Conservation (phyloP, 345 rosid species). For the Trapa incisa region DNA sequence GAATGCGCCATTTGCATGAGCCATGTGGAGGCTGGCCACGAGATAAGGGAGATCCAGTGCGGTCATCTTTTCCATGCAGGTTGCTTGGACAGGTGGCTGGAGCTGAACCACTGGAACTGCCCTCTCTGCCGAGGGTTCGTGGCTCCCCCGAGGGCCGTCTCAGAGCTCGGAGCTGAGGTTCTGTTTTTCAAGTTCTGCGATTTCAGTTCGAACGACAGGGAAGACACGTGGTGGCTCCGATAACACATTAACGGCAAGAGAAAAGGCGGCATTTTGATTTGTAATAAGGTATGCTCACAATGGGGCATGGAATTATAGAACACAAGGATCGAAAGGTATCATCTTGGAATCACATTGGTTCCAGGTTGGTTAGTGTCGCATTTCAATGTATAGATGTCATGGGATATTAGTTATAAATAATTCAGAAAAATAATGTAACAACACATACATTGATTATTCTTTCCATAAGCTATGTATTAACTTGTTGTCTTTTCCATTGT, state of each 20-base stretch:
- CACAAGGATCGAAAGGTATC: too few relatives aligned
- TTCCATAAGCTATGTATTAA: too few relatives aligned
- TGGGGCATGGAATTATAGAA: too few relatives aligned
- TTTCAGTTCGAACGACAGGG: slow-evolving; percentile 3
- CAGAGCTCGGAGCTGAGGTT: slow-evolving; percentile 6
- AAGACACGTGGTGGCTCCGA: slow-evolving; percentile 31
- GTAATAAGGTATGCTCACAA: too few relatives aligned
- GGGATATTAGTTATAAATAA: too few relatives aligned
- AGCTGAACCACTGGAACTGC: slow-evolving; percentile 12
- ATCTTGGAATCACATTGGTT: too few relatives aligned
- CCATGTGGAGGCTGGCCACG: background rate
- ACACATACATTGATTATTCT: too few relatives aligned
- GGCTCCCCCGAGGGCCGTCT: background rate
- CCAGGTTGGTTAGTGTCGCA: too few relatives aligned
- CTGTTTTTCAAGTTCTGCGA: slow-evolving; percentile 6
- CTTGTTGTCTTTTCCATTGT: too few relatives aligned
- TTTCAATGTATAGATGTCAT: too few relatives aligned
- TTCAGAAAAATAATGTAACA: too few relatives aligned
- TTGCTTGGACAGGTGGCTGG: slow-evolving; percentile 27
- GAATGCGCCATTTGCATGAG: background rate
- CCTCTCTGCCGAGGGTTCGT: slow-evolving; percentile 29
- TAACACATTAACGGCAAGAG: background rate
- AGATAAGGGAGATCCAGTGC: slow-evolving; percentile 17
- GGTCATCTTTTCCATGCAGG: slow-evolving; percentile 25
- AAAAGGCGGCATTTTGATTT: too few relatives aligned